phyloP scores from a whole-genome alignment of 2,329 filamentous ascomycete genomes.

The Aspergillus ruber region DNA sequence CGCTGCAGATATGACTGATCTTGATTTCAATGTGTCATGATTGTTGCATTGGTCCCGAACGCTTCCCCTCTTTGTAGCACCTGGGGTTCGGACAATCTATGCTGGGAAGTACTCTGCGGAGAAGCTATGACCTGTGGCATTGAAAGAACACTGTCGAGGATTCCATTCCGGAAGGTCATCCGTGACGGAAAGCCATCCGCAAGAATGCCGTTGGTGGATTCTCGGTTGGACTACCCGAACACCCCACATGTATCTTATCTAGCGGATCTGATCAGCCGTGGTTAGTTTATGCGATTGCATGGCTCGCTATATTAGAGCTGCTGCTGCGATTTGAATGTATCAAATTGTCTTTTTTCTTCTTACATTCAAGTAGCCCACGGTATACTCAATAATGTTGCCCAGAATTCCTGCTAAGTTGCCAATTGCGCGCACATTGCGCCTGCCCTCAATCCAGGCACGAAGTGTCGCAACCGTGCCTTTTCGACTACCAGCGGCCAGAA shows the following conservation, averaged over 20 bases:
- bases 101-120: too few species aligned
- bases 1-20: too few species aligned
- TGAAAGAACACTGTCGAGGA: too few species aligned
- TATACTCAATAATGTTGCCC: background rate
- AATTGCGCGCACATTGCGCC: background rate
- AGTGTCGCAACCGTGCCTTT: slow-evolving; percentile 20
- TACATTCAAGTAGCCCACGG: background rate
- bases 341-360: background rate
- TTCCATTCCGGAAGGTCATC: too few species aligned
- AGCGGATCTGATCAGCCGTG: background rate
- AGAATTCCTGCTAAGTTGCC: background rate
- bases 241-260: background rate
- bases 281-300: background rate
- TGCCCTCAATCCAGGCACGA: background rate
- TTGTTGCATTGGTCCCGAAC: too few species aligned
- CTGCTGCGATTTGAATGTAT: background rate
- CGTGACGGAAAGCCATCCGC: too few species aligned
- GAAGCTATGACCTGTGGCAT: too few species aligned
- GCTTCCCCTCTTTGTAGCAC: too few species aligned
- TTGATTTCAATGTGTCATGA: too few species aligned
- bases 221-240: background rate
- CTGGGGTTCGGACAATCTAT: too few species aligned
- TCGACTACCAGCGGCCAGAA: slow-evolving; percentile 24
- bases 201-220: too few species aligned
- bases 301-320: background rate